Evolutionary conservation across 768 basidiomycete genomes (phyloP).

Genomic region (Termitomyces bulborhizus): DNA sequence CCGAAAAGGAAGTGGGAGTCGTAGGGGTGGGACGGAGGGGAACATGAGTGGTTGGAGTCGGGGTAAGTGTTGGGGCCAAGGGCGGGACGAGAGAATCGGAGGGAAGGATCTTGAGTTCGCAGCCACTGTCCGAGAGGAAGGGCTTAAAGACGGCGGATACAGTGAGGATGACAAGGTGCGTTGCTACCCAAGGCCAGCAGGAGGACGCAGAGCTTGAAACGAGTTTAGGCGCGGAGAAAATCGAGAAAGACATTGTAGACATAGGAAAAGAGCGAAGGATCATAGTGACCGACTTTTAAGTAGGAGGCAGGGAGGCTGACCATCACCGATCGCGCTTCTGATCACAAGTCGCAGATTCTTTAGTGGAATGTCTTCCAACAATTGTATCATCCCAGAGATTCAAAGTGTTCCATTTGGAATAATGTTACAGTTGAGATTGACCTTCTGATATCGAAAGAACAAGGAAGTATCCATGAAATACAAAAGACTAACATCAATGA

Average conservation of each 20-base stretch:
- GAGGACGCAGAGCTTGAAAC: not conserved
- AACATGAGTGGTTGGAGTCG: not conserved
- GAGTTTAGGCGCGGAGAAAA: not conserved
- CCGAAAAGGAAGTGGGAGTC: not conserved
- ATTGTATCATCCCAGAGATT: too few species aligned
- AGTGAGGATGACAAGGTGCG: not conserved
- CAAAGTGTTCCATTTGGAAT: too few species aligned
- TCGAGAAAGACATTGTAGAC: not conserved
- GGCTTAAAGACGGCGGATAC: not conserved
- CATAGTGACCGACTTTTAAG: not conserved
- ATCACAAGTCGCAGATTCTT: too few species aligned
- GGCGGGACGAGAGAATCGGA: not conserved
- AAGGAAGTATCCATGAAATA: too few species aligned
- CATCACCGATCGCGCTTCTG: too few species aligned
- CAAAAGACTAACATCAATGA: too few species aligned
- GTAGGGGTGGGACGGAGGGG: not conserved
- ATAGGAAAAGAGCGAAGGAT: not conserved
- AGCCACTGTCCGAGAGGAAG: not conserved
- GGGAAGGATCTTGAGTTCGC: not conserved
- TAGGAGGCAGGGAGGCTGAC: too few species aligned
- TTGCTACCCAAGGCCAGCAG: not conserved
- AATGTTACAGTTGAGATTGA: too few species aligned
- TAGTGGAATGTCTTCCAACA: too few species aligned
- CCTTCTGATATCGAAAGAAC: too few species aligned
- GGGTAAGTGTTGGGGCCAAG: not conserved